These are phyloP conservation scores for Sugiyamaella neomexicana DNA, from an alignment of 1,139 yeast genomes.

Conservation along the genomic window DNA sequence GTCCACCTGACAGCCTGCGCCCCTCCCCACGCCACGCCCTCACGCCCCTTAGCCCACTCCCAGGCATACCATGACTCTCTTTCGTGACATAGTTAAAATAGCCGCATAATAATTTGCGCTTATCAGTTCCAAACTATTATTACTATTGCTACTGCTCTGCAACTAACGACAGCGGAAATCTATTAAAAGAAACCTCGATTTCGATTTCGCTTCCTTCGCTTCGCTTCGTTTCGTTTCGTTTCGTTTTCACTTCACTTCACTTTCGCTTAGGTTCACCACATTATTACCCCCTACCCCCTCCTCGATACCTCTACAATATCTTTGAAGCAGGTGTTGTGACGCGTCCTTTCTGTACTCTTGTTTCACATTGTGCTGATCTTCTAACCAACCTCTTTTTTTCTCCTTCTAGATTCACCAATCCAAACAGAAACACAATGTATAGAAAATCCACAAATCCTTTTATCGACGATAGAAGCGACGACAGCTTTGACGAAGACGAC, in stretches of 20 bases:
- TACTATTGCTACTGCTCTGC: not conserved
- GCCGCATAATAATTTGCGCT: not conserved
- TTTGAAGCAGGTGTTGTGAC: not conserved
- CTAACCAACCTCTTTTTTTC: conserved; percentile 6
- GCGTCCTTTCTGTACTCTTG: not conserved
- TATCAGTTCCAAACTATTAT: not conserved
- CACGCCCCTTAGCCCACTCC: too few species aligned
- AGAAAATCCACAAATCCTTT: conserved; percentile 39
- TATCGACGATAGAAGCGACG: conserved; percentile 33
- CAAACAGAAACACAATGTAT: conserved; percentile 22
- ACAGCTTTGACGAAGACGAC: conserved; percentile 21
- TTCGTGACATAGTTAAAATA: not conserved
- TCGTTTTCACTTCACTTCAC: too few species aligned
- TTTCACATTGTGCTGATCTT: not conserved
- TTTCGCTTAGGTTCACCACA: too few species aligned
- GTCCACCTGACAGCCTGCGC: not conserved
- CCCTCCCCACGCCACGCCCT: not conserved
- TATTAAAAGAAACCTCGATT: not conserved
- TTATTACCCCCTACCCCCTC: too few species aligned
- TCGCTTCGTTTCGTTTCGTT: not conserved
- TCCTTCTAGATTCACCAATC: conserved; percentile 13
- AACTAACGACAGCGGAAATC: not conserved
- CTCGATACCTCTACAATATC: not conserved
- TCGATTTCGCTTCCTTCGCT: not conserved
- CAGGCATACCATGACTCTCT: not conserved